Evolutionary conservation across 164 flowering plant species (phyloP).

Genomic region (Saururus chinensis): DNA sequence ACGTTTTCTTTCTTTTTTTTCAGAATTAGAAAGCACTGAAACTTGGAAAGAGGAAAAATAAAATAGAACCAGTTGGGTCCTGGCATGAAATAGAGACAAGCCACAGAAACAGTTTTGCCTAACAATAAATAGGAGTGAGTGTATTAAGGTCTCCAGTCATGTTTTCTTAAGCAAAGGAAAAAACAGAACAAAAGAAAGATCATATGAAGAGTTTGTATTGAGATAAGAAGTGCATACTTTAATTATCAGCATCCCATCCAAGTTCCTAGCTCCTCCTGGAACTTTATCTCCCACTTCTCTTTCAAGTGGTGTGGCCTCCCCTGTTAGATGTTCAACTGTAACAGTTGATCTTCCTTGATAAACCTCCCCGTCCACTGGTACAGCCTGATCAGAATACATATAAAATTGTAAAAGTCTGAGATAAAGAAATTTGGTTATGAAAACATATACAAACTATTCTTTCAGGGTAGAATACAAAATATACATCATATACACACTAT

Average conservation of each 20-base stretch:
- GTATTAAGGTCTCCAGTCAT: no score
- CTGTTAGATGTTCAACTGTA: conserved; percentile 91
- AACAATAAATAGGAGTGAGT: not conserved
- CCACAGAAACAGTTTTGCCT: not conserved
- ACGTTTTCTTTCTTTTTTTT: no score
- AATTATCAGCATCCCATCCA: conserved; percentile 92
- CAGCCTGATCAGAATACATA: conserved; percentile 46
- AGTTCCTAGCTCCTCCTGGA: conserved; percentile 97
- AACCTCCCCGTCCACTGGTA: conserved; percentile 94
- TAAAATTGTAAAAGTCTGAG: no score
- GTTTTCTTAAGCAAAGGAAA: not conserved
- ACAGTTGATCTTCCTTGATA: conserved; percentile 82
- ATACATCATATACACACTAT: no score
- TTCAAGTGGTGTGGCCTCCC: conserved; percentile 91
- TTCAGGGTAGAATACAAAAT: no score
- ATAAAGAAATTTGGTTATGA: no score
- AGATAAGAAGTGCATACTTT: conserved; percentile 38
- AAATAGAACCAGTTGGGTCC: not conserved
- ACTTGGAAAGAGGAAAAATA: no score
- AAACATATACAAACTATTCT: no score
- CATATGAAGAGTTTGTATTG: no score
- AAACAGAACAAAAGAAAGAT: no score
- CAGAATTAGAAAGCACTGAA: no score
- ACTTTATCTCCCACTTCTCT: conserved; percentile 68
- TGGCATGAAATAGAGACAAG: not conserved